These are phyloP conservation scores for Ogataea thermomethanolica DNA, from an alignment of 805 yeast genomes.

Conservation along the genomic window DNA sequence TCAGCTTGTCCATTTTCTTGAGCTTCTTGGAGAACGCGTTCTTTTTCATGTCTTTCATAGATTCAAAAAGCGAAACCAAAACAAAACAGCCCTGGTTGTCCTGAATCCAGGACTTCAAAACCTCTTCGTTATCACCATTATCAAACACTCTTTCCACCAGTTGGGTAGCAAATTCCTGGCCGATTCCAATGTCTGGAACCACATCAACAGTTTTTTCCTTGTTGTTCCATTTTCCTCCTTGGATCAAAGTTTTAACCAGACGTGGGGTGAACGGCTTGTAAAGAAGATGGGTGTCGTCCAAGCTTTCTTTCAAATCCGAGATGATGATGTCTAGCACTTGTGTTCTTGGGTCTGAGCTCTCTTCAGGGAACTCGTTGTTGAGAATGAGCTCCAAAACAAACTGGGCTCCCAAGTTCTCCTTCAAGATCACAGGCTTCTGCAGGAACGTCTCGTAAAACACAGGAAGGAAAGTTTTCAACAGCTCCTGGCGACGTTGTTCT, in stretches of 20 bases:
- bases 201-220: slow-evolving; percentile 51
- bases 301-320: slow-evolving; percentile 62
- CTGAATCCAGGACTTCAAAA: slow-evolving; percentile 59
- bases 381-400: slow-evolving; percentile 72
- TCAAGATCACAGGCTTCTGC: slow-evolving; percentile 49
- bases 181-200: slow-evolving; percentile 44
- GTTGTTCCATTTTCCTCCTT: slow-evolving; percentile 80
- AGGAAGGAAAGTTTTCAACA: slow-evolving; percentile 63
- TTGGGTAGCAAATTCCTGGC: slow-evolving; percentile 56
- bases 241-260: slow-evolving; percentile 70
- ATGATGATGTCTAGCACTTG: slow-evolving; percentile 54
- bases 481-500: slow-evolving; percentile 68
- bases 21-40: slow-evolving; percentile 50
- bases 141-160: slow-evolving; percentile 42
- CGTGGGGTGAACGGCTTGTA: slow-evolving; percentile 72
- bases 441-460: slow-evolving; percentile 53
- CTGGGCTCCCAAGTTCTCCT: slow-evolving; percentile 80
- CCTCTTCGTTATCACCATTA: slow-evolving; percentile 50
- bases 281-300: slow-evolving; percentile 66
- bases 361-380: slow-evolving; percentile 38
- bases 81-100: slow-evolving; percentile 73
- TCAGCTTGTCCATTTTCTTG: slow-evolving; percentile 45
- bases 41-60: slow-evolving; percentile 43
- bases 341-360: slow-evolving; percentile 17
- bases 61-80: slow-evolving; percentile 75